A percentile compares a stretch with the other conserved stretches of the same genome.
phyloP scores from a whole-genome alignment of 1,284 basidiomycete species.

The Papiliotrema nemorosa region DNA sequence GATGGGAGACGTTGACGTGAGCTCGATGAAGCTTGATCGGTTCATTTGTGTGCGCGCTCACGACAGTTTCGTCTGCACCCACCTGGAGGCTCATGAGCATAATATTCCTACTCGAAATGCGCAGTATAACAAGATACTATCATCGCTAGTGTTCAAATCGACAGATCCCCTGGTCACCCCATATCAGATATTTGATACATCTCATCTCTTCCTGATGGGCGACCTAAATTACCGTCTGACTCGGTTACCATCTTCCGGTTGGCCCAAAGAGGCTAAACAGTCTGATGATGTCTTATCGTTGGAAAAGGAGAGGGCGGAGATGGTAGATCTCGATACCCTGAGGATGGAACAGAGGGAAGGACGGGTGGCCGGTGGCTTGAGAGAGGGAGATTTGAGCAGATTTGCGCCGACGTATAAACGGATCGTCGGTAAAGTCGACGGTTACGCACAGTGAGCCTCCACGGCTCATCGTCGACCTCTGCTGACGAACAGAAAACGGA shows the following conservation, averaged over 20 bases:
- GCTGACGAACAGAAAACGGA: slow-evolving; percentile 57
- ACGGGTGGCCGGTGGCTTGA: slow-evolving; percentile 65
- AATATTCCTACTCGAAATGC: slow-evolving; percentile 68
- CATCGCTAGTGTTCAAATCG: slow-evolving; percentile 72
- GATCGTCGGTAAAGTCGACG: slow-evolving; percentile 68
- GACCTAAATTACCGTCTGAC: slow-evolving; percentile 86
- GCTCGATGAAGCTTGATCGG: slow-evolving; percentile 43
- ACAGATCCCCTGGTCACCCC: slow-evolving; percentile 51
- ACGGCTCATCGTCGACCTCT: background rate
- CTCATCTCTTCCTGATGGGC: slow-evolving; percentile 80
- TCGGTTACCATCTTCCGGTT: slow-evolving; percentile 52
- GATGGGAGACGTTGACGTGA: slow-evolving; percentile 74
- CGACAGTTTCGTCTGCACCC: slow-evolving; percentile 82
- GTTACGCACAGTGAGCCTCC: slow-evolving; percentile 62
- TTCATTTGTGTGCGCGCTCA: slow-evolving; percentile 7
- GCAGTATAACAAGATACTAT: slow-evolving; percentile 76
- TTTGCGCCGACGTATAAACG: slow-evolving; percentile 91
- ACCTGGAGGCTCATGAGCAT: slow-evolving; percentile 78
- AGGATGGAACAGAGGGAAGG: slow-evolving; percentile 61
- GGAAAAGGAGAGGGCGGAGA: slow-evolving; percentile 58
- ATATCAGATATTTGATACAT: slow-evolving; percentile 69
- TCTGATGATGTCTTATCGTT: slow-evolving; percentile 44
- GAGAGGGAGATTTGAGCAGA: slow-evolving; percentile 75
- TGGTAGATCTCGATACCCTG: slow-evolving; percentile 78
- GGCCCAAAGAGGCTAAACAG: slow-evolving; percentile 29